Percentiles rank a stretch among this genome's conserved stretches.
These are phyloP conservation scores for Coffea humblotiana DNA, from an alignment of 305 asterid genomes.

Conservation along the genomic window DNA sequence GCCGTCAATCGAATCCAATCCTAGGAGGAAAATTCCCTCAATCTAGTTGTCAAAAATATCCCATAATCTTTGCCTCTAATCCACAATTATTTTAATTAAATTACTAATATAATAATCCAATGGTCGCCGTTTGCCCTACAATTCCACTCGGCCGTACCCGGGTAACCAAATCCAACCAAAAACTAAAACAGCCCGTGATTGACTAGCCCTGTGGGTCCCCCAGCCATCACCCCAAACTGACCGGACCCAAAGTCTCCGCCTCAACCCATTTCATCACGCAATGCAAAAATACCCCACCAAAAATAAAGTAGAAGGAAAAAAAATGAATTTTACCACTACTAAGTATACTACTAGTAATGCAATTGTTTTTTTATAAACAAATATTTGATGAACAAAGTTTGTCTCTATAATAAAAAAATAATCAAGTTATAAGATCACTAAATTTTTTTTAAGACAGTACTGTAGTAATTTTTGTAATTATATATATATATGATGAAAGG, in stretches of 20 bases:
- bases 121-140: not conserved
- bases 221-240: conserved; percentile 1
- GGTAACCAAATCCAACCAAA: not conserved
- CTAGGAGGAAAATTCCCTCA: not conserved
- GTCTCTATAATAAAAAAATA: no score
- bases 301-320: no score
- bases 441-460: no score
- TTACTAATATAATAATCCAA: not conserved
- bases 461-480: no score
- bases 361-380: no score
- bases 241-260: conserved; percentile 41
- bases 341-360: no score
- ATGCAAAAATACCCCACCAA: conserved; percentile 11
- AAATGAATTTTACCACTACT: no score
- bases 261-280: conserved; percentile 45
- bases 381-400: no score
- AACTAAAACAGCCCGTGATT: conserved; percentile 25
- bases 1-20: conserved; percentile 1
- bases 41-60: conserved; percentile 1
- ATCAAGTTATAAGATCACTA: no score
- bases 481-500: no score
- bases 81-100: not conserved
- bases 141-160: not conserved
- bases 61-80: conserved; percentile 3
- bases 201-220: conserved; percentile 33